Base-by-base conservation (phyloP, 192 early-diverging fungal genomes). In the Coemansia sp. region DNA sequence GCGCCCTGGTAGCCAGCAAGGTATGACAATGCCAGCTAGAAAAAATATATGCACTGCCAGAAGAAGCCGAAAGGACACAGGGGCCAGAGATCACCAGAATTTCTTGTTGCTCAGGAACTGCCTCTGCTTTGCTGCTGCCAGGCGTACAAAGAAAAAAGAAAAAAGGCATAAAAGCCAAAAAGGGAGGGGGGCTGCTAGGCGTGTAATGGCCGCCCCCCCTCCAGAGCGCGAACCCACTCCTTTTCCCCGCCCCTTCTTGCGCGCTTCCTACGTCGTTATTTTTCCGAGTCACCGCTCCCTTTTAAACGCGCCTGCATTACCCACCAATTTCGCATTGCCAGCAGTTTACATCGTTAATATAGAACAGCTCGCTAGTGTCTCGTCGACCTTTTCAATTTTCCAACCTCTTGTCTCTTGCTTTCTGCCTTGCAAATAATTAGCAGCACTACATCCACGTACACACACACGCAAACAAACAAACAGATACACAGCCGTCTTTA, bases 231-330 rank as follows among this genome's bases (percentile, higher is more conserved):
- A 34, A 39, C 55, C 55, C 55, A 45, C 57, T 46, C 39, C 39
- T 39, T 18, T 29, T 3, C 39, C 39, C 57, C 57, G n/a, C 56
- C 64, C 20, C 55, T 58, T 32, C 54, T 57, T 57, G 29, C 55
- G 36, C 39, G 52, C 45, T 56, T 22, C 45, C 57, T 42, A 46
- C 45, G 54, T 45, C 27, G 51, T 56, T 76, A 65, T 76, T 64
- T 64, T 69, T 76, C 74, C 68, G 74, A 71, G 74, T 61, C 65
- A 67, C 19, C 60, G 48, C 68, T 76, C 62, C 67, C 67, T 76
- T 76, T 76, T 71, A 76, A 76, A 70, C 74, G 55, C 59, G 74
- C 74, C 69, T 76, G 74, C 74, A 76, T 76, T 69, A 66, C 74
- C 74, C 68, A 67, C 68, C 68, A 68, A 76, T 75, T 75, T 75